phyloP scores from a whole-genome alignment of 108 stramenopile genomes.

The Mediolabrus comicus region DNA sequence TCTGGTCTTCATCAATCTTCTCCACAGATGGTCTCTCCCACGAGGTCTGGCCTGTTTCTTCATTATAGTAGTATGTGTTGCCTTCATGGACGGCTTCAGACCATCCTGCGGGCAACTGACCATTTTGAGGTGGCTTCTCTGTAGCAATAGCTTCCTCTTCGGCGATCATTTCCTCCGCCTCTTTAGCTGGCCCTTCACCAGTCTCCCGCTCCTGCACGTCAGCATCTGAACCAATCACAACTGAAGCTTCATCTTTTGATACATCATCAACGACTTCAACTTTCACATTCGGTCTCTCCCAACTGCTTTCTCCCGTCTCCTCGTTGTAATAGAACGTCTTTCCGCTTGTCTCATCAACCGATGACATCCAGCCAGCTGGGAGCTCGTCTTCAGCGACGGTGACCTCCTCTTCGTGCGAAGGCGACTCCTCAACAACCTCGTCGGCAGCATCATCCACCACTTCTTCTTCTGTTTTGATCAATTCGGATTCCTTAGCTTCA shows the following conservation, averaged over 20 bases:
- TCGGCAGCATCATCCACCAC: background rate
- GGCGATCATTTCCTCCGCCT: background rate
- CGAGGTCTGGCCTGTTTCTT: slow-evolving; percentile 73
- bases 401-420: too few species aligned
- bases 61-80: slow-evolving; percentile 72
- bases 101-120: background rate
- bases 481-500: background rate
- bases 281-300: slow-evolving; percentile 62
- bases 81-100: background rate
- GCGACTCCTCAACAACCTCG: background rate
- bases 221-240: background rate
- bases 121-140: too few species aligned
- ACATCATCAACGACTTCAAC: slow-evolving; percentile 2
- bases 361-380: background rate
- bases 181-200: background rate
- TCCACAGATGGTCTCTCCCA: slow-evolving; percentile 63
- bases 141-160: too few species aligned
- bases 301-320: slow-evolving; percentile 76
- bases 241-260: background rate
- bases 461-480: background rate
- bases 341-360: background rate
- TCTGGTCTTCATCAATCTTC: background rate
- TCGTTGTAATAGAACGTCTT: slow-evolving; percentile 77
- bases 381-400: background rate
- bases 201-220: background rate